Conservation (phyloP, 73 alveolate species). For the Halteria grandinella region DNA sequence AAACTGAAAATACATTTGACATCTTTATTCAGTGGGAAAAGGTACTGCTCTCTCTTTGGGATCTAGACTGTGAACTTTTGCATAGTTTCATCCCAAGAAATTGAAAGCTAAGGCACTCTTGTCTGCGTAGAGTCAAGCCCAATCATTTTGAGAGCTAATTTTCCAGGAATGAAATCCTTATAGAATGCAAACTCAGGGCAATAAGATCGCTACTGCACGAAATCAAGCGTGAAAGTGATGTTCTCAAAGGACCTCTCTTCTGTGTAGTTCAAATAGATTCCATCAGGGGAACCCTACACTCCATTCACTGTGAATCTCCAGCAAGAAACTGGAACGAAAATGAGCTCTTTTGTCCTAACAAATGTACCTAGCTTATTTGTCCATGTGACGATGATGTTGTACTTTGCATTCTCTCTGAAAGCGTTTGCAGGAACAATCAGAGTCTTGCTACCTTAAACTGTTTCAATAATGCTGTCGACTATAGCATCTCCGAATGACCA, state of each 20-base stretch:
- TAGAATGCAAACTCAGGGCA: constrained; percentile 30
- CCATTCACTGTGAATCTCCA: not conserved
- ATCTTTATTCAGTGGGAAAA: not conserved
- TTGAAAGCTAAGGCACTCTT: not conserved
- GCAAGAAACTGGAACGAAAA: constrained; percentile 20
- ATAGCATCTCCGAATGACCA: constrained; percentile 15
- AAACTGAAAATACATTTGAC: not conserved
- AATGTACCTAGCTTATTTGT: not conserved
- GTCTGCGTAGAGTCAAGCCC: not conserved
- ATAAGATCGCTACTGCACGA: not conserved
- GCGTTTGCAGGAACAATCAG: constrained; percentile 6
- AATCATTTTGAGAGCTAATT: not conserved
- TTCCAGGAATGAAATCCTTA: not conserved
- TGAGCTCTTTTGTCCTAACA: not conserved
- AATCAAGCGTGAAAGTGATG: not conserved
- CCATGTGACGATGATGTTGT: not conserved
- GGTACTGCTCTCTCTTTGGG: constrained; percentile 3
- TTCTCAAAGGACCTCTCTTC: not conserved
- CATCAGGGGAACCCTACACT: not conserved
- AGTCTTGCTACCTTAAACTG: not conserved
- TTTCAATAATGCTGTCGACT: not conserved
- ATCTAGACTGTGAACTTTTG: not conserved
- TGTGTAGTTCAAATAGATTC: not conserved
- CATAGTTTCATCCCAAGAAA: not conserved
- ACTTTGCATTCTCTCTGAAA: constrained; percentile 12